Evolutionary conservation across 2,329 filamentous ascomycete genomes (phyloP).

Genomic region (Talaromyces rugulosus): DNA sequence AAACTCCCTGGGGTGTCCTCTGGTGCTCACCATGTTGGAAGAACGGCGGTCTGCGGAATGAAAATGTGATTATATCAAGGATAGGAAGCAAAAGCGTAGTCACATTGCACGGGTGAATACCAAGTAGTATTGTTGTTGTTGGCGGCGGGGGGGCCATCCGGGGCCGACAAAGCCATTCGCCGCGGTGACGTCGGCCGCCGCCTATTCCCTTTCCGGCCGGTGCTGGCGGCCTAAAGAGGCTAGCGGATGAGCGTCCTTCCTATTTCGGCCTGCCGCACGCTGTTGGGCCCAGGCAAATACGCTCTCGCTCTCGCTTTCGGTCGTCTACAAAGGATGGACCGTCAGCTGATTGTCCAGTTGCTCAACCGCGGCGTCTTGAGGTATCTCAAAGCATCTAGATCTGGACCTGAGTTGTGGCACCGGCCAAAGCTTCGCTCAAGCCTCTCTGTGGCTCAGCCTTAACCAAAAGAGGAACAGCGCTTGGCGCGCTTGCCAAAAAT

Average conservation of each 20-base stretch:
- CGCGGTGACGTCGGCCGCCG: neutral
- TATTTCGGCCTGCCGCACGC: neutral
- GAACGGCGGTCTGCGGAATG: neutral
- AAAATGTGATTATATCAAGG: neutral
- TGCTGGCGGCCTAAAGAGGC: neutral
- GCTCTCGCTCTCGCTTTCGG: neutral
- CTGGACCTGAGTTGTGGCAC: neutral
- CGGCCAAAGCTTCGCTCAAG: neutral
- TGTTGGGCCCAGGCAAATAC: neutral
- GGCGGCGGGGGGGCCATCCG: neutral
- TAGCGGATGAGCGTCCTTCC: neutral
- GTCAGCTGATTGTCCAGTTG: neutral
- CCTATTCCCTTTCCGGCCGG: neutral
- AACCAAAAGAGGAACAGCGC: neutral
- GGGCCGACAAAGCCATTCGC: neutral
- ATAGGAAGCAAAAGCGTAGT: neutral
- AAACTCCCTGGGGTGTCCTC: constrained; percentile 51
- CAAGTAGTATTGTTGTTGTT: neutral
- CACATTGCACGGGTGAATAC: neutral
- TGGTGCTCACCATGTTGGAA: constrained; percentile 52
- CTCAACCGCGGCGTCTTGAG: neutral
- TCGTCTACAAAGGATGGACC: too few species aligned
- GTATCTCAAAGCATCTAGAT: neutral
- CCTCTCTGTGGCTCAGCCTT: neutral
- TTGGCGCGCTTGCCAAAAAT: neutral